Evolutionary conservation across 2,329 filamentous ascomycete species (phyloP), one percentile per base, ranked within the genome.

Genomic region (Xylariaceae sp.): DNA sequence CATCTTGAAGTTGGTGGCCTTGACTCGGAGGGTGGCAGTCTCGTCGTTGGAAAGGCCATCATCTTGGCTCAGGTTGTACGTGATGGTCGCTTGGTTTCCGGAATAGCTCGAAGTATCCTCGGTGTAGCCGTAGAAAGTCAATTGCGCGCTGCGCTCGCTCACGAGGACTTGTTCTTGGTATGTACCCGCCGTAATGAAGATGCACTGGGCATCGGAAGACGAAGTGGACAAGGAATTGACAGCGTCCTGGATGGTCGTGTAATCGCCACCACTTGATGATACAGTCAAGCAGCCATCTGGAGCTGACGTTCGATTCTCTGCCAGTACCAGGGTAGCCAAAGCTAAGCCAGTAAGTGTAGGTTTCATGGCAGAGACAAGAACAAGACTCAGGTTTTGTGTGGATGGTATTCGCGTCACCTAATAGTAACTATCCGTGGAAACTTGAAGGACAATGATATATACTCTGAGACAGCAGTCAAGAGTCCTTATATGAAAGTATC

Each of bases 111-210:
- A 59, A 3, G 74, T 72, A 46, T 75, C 67, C 32, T 61, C 54
- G 1, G 81, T 83, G 54, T 75, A 74, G 19, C 81, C 81, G 54
- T 79, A 77, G 45, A 80, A 69, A 33, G 70, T 74, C 32, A 81
- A 62, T 31, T 69, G 60, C 1, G 72, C 73, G 9, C 61, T 63
- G 34, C 73, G 66, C 2, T 60, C 46, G 9, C 68, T 62, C 30
- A 83, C 66, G 48, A 71, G 71, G 34, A 82, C 76, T 56, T 82
- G 78, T 55, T 82, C 78, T 4, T 62, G 62, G 67, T 84, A 83
- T 37, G 74, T 79, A 4, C 79, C 78, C 9, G 70, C 56, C 49
- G 74, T 58, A 59, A 85, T 76, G 64, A 83, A 84, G 62, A 85
- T 80, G 53, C 72, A 76, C 44, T 81, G 76, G 1, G 65, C 65